Conservation (phyloP, 2,329 filamentous ascomycete genomes). For the Arthrocladium fulminans region DNA sequence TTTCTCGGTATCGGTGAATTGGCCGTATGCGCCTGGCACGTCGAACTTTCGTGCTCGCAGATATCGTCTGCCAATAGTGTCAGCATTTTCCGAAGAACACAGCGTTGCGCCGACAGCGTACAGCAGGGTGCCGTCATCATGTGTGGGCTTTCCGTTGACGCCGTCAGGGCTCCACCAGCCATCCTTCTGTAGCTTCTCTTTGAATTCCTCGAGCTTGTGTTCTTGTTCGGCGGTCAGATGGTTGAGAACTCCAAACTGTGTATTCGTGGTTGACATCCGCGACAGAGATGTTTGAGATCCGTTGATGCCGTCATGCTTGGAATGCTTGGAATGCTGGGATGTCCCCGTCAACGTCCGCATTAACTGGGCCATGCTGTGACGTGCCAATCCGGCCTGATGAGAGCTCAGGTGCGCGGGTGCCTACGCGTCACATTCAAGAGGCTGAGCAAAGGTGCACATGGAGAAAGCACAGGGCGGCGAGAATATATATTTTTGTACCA, state of each 20-base stretch:
- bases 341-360: conserved; percentile 22
- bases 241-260: conserved; percentile 59
- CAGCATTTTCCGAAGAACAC: neutral
- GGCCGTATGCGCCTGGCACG: conserved; percentile 64
- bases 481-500: neutral
- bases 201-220: conserved; percentile 61
- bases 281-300: conserved; percentile 12
- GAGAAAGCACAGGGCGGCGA: neutral
- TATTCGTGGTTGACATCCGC: conserved; percentile 21
- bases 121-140: conserved; percentile 42
- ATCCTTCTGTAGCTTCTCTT: conserved; percentile 55
- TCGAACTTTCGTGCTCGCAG: conserved; percentile 76
- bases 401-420: neutral
- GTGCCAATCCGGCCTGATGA: neutral
- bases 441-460: neutral
- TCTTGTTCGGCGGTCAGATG: conserved; percentile 64
- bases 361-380: conserved; percentile 8
- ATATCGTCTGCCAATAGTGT: conserved; percentile 54
- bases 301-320: conserved; percentile 13
- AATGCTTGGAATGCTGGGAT: conserved; percentile 21
- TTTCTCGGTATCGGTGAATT: conserved; percentile 81
- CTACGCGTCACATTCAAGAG: neutral
- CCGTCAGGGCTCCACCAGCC: conserved; percentile 41
- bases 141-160: conserved; percentile 31
- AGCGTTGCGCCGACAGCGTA: conserved; percentile 25